Conservation (phyloP, 2,329 filamentous ascomycete species). For the Penicillium psychrosexuale region DNA sequence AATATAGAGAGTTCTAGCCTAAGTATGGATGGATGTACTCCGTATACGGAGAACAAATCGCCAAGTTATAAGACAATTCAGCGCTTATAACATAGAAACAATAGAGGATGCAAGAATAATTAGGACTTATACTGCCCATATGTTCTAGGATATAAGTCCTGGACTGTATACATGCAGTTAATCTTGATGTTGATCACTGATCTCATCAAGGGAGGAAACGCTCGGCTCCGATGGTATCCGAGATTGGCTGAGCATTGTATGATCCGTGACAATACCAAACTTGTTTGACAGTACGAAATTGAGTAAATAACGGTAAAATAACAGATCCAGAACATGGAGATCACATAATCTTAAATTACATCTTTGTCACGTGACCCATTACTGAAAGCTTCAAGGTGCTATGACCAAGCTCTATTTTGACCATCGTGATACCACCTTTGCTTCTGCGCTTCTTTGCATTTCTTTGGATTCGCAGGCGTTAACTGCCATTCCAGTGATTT, state of each 20-base stretch:
- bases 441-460: neutral
- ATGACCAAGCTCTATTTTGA: conserved; percentile 8
- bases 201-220: neutral
- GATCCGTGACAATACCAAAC: neutral
- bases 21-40: too few relatives aligned
- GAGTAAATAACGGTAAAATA: neutral
- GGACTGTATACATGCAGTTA: neutral
- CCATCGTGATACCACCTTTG: neutral
- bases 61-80: too few relatives aligned
- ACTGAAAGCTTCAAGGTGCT: neutral
- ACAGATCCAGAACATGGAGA: neutral
- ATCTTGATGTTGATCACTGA: neutral
- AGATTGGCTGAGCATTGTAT: conserved; percentile 3
- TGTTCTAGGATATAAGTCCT: neutral
- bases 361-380: neutral
- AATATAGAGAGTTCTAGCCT: neutral
- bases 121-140: neutral
- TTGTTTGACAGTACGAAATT: neutral
- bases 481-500: neutral
- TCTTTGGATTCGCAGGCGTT: neutral
- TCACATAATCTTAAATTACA: neutral
- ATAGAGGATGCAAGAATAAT: neutral
- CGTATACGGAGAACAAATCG: too few relatives aligned
- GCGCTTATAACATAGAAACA: neutral
- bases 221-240: conserved; percentile 21